phyloP scores from a whole-genome alignment of 768 basidiomycete species.

The Rhizopogon roseolus region DNA sequence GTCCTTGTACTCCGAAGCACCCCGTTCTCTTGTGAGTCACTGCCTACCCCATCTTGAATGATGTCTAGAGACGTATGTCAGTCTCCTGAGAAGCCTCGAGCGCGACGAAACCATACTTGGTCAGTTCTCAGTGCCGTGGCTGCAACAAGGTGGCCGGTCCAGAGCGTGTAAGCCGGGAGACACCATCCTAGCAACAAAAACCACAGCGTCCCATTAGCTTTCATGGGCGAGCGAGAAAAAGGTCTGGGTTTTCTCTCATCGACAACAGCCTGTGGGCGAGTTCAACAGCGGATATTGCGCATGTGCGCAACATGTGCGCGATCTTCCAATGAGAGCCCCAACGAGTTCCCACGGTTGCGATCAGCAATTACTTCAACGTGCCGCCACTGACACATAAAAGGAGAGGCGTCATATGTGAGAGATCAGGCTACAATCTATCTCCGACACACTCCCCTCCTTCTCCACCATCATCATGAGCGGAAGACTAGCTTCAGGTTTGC shows the following conservation, averaged over 20 bases:
- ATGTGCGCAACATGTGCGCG: background rate
- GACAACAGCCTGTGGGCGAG: slow-evolving; percentile 5
- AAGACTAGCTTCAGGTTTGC: slow-evolving; percentile 54
- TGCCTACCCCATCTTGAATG: background rate
- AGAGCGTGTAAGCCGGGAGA: slow-evolving; percentile 9
- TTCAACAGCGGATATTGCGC: background rate
- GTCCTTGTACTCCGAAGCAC: no score
- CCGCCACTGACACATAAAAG: slow-evolving; percentile 9
- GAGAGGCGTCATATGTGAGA: background rate
- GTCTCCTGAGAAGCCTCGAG: background rate
- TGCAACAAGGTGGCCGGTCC: background rate
- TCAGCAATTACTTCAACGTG: background rate
- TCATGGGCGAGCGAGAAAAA: slow-evolving; percentile 1
- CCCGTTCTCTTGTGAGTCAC: background rate
- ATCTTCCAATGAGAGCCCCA: slow-evolving; percentile 2
- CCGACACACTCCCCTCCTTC: background rate
- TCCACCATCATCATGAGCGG: slow-evolving; percentile 47
- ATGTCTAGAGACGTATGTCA: background rate
- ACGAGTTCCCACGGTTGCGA: slow-evolving; percentile 18
- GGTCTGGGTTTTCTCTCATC: slow-evolving; percentile 16
- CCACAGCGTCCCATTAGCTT: slow-evolving; percentile 1
- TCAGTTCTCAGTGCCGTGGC: slow-evolving; percentile 1
- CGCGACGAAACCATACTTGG: background rate
- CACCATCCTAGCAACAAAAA: slow-evolving; percentile 5
- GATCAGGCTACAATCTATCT: background rate